A percentile compares a stretch with the other conserved stretches of the same genome.
Conservation (phyloP, 805 yeast species). For the Dipodascus albidus region DNA sequence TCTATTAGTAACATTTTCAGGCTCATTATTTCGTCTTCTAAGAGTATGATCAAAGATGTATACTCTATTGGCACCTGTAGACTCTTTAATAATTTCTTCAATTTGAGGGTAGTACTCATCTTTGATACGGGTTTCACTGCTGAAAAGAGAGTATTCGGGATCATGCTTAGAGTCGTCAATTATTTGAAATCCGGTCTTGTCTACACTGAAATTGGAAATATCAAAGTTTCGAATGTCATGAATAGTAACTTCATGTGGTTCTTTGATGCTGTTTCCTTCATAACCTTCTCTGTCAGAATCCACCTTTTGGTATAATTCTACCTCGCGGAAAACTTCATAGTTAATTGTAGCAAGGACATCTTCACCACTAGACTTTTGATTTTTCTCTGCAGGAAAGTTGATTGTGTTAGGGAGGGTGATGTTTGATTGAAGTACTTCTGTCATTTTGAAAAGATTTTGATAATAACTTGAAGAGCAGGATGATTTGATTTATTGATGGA, state of each 20-base stretch:
- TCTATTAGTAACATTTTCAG: slow-evolving; percentile 10
- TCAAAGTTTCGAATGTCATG: not conserved
- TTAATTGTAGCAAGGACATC: not conserved
- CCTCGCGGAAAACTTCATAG: not conserved
- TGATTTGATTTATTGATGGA: too few relatives aligned
- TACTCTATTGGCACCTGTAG: slow-evolving; percentile 15
- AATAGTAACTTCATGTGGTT: not conserved
- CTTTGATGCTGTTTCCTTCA: not conserved
- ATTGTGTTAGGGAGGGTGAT: not conserved
- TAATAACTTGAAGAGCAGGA: too few relatives aligned
- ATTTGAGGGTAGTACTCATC: slow-evolving; percentile 15
- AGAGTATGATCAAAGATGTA: slow-evolving; percentile 16
- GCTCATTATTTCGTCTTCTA: slow-evolving; percentile 7
- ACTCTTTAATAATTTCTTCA: slow-evolving; percentile 10
- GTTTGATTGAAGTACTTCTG: not conserved
- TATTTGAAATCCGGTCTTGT: slow-evolving; percentile 6
- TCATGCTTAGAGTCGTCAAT: slow-evolving; percentile 3
- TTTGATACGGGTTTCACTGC: slow-evolving; percentile 12
- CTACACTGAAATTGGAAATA: not conserved
- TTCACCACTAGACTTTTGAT: not conserved
- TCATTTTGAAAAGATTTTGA: too few relatives aligned
- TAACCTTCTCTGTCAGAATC: not conserved
- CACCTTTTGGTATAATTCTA: not conserved
- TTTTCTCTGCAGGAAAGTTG: not conserved
- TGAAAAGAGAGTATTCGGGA: slow-evolving; percentile 9